Evolutionary conservation across 2,329 filamentous ascomycete genomes (phyloP).

Genomic region (Trichophyton verrucosum): DNA sequence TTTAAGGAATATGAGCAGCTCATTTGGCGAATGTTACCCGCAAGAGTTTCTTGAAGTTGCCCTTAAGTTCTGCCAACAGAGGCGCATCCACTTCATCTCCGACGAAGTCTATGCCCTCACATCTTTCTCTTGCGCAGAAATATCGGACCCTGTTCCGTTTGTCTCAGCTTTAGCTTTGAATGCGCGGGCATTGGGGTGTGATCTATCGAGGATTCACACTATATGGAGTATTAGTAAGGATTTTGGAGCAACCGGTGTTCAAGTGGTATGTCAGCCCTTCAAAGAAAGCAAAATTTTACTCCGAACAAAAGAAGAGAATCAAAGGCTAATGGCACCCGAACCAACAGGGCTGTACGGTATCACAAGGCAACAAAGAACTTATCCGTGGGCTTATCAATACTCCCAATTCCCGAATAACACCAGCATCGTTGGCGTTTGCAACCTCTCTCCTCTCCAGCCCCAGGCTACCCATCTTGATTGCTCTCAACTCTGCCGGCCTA

Average conservation of each 20-base stretch:
- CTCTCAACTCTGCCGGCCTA: slow-evolving; percentile 17
- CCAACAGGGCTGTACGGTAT: slow-evolving; percentile 15
- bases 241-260: slow-evolving; percentile 15
- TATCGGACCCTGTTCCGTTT: slow-evolving; percentile 11
- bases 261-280: slow-evolving; percentile 12
- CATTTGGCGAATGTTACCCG: slow-evolving; percentile 18
- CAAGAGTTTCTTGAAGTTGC: slow-evolving; percentile 13
- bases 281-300: background rate
- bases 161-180: slow-evolving; percentile 14
- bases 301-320: background rate
- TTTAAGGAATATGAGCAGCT: slow-evolving; percentile 20
- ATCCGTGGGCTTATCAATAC: slow-evolving; percentile 13
- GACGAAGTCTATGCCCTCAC: slow-evolving; percentile 20
- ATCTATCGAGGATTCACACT: slow-evolving; percentile 15
- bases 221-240: slow-evolving; percentile 17
- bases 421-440: slow-evolving; percentile 15
- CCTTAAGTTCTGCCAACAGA: slow-evolving; percentile 16
- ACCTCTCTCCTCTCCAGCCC: slow-evolving; percentile 18
- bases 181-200: slow-evolving; percentile 10
- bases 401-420: slow-evolving; percentile 15
- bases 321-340: background rate
- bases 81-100: slow-evolving; percentile 19
- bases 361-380: slow-evolving; percentile 17
- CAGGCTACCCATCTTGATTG: slow-evolving; percentile 15
- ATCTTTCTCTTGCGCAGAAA: slow-evolving; percentile 12